phyloP scores from a whole-genome alignment of 345 rosid genomes.

The Iberis pinnata region DNA sequence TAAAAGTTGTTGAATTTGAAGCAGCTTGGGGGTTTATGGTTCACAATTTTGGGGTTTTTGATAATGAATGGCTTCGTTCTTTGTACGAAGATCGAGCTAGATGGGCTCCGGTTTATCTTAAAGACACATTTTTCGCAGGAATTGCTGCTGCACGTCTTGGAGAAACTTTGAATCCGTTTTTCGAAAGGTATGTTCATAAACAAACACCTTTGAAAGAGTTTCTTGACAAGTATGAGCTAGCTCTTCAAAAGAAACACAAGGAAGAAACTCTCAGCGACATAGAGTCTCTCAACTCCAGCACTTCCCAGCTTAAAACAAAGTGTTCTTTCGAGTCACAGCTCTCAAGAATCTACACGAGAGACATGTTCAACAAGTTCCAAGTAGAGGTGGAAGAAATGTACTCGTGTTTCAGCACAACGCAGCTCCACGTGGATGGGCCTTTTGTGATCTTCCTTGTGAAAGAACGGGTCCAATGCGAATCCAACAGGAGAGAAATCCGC shows the following conservation, averaged over 20 bases:
- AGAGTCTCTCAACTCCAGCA: slow-evolving; percentile 48
- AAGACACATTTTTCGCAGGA: slow-evolving; percentile 69
- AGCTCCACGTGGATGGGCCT: slow-evolving; percentile 58
- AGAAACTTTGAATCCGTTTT: slow-evolving; percentile 46
- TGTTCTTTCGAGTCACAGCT: slow-evolving; percentile 78
- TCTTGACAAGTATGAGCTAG: slow-evolving; percentile 72
- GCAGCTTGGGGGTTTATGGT: slow-evolving; percentile 62
- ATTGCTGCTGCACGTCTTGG: slow-evolving; percentile 44
- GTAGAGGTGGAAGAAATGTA: slow-evolving; percentile 80
- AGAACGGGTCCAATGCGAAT: slow-evolving; percentile 57
- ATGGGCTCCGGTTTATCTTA: slow-evolving; percentile 82
- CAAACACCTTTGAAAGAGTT: slow-evolving; percentile 86
- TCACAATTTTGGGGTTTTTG: slow-evolving; percentile 47
- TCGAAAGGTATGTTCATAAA: slow-evolving; percentile 58
- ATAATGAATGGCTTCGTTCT: slow-evolving; percentile 59
- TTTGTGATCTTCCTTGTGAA: slow-evolving; percentile 60
- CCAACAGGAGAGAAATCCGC: slow-evolving; percentile 47
- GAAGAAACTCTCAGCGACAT: slow-evolving; percentile 60
- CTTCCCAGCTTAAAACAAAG: slow-evolving; percentile 44
- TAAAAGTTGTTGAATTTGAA: slow-evolving; percentile 65
- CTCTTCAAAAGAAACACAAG: slow-evolving; percentile 61
- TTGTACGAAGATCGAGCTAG: slow-evolving; percentile 61
- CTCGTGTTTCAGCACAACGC: slow-evolving; percentile 74
- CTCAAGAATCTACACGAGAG: slow-evolving; percentile 56
- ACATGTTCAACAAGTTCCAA: slow-evolving; percentile 68